Base-by-base conservation (phyloP, 2,329 filamentous ascomycete species). In the Blumeria graminis region DNA sequence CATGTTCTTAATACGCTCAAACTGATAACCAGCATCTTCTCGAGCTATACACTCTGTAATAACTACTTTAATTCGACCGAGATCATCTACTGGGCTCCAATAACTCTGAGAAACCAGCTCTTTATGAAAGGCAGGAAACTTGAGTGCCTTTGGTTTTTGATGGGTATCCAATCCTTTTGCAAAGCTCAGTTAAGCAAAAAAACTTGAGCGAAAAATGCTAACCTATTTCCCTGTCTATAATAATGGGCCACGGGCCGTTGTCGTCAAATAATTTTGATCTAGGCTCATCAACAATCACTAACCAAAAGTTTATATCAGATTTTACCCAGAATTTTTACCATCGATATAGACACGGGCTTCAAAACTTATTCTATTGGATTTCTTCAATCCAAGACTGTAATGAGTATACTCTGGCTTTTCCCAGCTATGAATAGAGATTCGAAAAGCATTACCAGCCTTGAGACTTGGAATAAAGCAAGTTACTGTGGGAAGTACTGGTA, bases 361-460 rank as follows among this genome's bases (percentile, higher is more conserved):
- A 60, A 82, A 84, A 57, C 76, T 71, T 59, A 80, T 70, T 14
- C 72, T 63, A 50, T 83, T 74, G 48, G 75, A 71, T 58, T 77
- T 75, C 68, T 60, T 77, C 63, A 78, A 73, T 48, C 70, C 70
- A 58, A 72, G 73, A 36, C 78, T 73, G 61, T 76, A 72, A 48
- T 76, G 73, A 61, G 78, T 83, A 56, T 78, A 69, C 16, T 72
- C 70, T 6, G 81, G 81, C 4, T 71, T 73, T 14, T 74, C 74
- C 85, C 85, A 90, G 57, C 76, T 81, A 68, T 89, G 84, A 53
- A 90, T 73, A 1, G 85, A 89, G 54, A 89, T 73, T 59, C 80
- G 76, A 67, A 88, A 89, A 0, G 77, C 72, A 33, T 70, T 71
- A 28, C 77, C 76, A 0, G 70, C 65, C 3, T 71, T 63, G 9